Evolutionary conservation across 1,139 yeast genomes (phyloP).

Genomic region (Geotrichum phurueaensis): DNA sequence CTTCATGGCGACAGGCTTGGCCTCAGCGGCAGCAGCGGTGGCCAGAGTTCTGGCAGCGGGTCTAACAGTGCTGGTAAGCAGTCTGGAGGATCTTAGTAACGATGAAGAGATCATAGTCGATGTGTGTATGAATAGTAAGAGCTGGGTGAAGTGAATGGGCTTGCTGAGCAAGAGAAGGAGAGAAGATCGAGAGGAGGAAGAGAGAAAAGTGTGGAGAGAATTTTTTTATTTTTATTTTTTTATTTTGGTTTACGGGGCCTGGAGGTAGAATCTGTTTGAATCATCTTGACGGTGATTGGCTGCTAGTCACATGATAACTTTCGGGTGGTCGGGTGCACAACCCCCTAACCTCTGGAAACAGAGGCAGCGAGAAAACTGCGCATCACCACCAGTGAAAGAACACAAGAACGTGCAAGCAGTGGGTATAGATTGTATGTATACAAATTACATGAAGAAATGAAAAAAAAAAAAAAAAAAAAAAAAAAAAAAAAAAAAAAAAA

Average conservation of each 20-base stretch:
- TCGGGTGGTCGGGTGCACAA: background rate
- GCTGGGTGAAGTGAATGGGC: background rate
- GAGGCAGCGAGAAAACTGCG: background rate
- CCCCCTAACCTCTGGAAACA: background rate
- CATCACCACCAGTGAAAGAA: background rate
- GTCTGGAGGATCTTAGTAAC: constrained; percentile 2
- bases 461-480: background rate
- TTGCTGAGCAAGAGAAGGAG: background rate
- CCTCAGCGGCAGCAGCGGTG: constrained; percentile 24
- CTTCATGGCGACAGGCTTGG: constrained; percentile 52
- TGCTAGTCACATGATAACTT: background rate
- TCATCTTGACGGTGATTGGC: constrained; percentile 19
- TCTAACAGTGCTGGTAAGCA: background rate
- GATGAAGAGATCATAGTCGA: constrained; percentile 7
- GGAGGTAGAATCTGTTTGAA: constrained; percentile 9
- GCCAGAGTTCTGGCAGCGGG: constrained; percentile 20
- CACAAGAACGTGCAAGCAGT: too few species aligned
- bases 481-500: background rate
- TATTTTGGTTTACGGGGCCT: background rate
- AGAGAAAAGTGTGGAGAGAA: background rate
- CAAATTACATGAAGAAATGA: background rate
- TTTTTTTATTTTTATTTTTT: background rate
- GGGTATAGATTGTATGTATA: too few species aligned
- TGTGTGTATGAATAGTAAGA: background rate
- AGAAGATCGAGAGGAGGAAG: constrained; percentile 1